Evolutionary conservation across 202 grass and related monocot species (phyloP).

Genomic region (Brachypodium distachyon): DNA sequence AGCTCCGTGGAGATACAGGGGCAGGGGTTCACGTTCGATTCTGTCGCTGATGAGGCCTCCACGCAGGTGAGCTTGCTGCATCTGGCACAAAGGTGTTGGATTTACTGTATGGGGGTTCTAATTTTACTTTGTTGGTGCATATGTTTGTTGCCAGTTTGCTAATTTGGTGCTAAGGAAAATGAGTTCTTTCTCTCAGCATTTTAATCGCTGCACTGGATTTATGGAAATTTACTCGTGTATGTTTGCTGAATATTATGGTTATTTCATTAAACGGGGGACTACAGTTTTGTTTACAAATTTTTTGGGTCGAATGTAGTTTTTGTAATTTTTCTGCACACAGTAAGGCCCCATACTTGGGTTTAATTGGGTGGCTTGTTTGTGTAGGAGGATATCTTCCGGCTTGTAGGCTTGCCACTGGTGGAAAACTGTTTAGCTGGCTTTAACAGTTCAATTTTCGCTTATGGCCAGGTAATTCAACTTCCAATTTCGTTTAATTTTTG

Average conservation of each 20-base stretch:
- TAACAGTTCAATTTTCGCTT: conserved; percentile 95
- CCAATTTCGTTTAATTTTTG: conserved; percentile 15
- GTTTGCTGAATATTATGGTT: not conserved
- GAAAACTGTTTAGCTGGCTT: conserved; percentile 92
- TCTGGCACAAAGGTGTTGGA: not conserved
- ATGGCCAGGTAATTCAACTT: conserved; percentile 66
- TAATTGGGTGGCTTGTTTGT: not conserved
- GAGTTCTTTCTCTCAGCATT: too few species aligned
- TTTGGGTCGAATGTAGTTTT: too few species aligned
- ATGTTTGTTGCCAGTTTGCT: not conserved
- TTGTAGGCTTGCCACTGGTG: conserved; percentile 73
- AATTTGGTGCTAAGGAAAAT: too few species aligned
- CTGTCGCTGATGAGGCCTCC: conserved; percentile 63
- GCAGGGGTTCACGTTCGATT: conserved; percentile 88
- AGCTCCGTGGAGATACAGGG: conserved; percentile 71
- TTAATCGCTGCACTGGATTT: too few species aligned
- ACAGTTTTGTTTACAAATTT: too few species aligned
- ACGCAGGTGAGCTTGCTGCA: conserved; percentile 44
- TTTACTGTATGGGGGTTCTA: not conserved
- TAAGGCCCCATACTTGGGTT: too few species aligned
- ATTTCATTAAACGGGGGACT: too few species aligned
- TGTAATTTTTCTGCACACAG: too few species aligned
- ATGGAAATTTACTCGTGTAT: too few species aligned
- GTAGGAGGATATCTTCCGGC: conserved; percentile 72
- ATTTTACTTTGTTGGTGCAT: not conserved